Evolutionary conservation across 129 eudicot species (phyloP).

Genomic region (Erigeron canadensis): DNA sequence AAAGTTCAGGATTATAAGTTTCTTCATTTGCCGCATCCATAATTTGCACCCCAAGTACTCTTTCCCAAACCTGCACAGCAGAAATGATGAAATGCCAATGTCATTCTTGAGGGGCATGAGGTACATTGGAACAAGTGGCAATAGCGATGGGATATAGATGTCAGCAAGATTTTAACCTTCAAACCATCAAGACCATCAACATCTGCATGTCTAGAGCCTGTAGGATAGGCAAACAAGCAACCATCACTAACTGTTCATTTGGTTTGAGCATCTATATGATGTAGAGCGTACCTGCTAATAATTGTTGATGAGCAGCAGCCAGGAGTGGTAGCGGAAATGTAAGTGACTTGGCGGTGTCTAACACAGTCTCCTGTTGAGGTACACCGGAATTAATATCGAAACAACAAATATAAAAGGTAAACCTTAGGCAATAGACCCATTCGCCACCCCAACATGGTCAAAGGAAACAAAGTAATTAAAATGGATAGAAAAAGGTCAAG

Average conservation of each 20-base stretch:
- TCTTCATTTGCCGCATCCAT: slow-evolving; percentile 72
- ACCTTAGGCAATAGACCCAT: neutral
- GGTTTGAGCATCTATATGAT: slow-evolving; percentile 11
- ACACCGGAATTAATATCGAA: slow-evolving; percentile 11
- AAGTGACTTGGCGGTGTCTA: slow-evolving; percentile 80
- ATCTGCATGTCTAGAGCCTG: slow-evolving; percentile 58
- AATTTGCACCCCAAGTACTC: slow-evolving; percentile 68
- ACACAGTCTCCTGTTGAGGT: slow-evolving; percentile 56
- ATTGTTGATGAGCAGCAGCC: slow-evolving; percentile 91
- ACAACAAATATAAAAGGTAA: neutral
- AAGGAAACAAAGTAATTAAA: too few relatives aligned
- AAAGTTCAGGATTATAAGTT: slow-evolving; percentile 67
- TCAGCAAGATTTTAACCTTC: slow-evolving; percentile 42
- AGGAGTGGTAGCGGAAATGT: slow-evolving; percentile 86
- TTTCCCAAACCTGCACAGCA: slow-evolving; percentile 74
- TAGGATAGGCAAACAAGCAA: slow-evolving; percentile 24
- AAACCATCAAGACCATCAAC: slow-evolving; percentile 55
- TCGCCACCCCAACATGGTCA: too few relatives aligned
- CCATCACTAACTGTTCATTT: slow-evolving; percentile 16
- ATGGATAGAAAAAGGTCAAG: too few relatives aligned
- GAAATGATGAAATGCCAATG: slow-evolving; percentile 14
- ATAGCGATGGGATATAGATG: slow-evolving; percentile 12
- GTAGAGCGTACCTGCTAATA: slow-evolving; percentile 64
- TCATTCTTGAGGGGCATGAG: slow-evolving; percentile 13
- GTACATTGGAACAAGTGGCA: neutral